Base-by-base conservation (phyloP, 352 stramenopile genomes). In the Globisporangium barbulae region DNA sequence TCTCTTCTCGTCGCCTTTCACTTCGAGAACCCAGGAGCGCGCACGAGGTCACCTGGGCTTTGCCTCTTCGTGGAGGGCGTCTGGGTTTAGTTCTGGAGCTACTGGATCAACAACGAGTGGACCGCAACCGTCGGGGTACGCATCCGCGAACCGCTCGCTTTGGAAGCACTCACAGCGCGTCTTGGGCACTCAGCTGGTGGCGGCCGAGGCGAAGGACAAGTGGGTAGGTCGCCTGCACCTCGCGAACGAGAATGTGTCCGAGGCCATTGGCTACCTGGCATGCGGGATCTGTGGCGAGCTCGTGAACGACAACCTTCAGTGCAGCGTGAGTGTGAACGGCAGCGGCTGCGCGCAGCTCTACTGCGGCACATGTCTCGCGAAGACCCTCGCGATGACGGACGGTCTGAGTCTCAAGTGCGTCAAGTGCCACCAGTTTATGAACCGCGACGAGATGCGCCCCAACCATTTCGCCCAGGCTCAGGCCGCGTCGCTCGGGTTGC, bases 261-360 rank as follows among this genome's bases (percentile, higher is more conserved):
- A 90, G 30, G 75, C 83, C 6, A 58, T 92, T 13, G 63, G 69
- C 10, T 82, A 77, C 15, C 61, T 94, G 17, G 80, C 72, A 8
- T 94, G 85, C 44, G 85, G 85, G n/a, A 53, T 89, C 19, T 94
- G 85, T 39, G 81, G 81, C 35, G 85, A 92, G 52, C 74, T 91
- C 7, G 79, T 88, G 28, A 80, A 79, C 59, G 83, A 94, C 57
- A 94, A 92, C 53, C 60, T 83, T 8, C 81, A 94, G 68, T 94
- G 85, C 68, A 74, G 57, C 19, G 39, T 50, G 50, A 73, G 56
- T 8, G 48, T 70, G 13, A 70, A 58, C 22, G 64, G 57, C 22
- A 66, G 55, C n/a, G 47, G 52, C 9, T 94, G 85, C 48, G 69
- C 72, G 21, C 85, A 94, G 50, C 69, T 94, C 15, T 94, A 91